A percentile compares a stretch with the other conserved stretches of the same genome.
These are phyloP conservation scores for Ascosphaera apis DNA, from an alignment of 2,329 filamentous ascomycete species.

Conservation along the genomic window DNA sequence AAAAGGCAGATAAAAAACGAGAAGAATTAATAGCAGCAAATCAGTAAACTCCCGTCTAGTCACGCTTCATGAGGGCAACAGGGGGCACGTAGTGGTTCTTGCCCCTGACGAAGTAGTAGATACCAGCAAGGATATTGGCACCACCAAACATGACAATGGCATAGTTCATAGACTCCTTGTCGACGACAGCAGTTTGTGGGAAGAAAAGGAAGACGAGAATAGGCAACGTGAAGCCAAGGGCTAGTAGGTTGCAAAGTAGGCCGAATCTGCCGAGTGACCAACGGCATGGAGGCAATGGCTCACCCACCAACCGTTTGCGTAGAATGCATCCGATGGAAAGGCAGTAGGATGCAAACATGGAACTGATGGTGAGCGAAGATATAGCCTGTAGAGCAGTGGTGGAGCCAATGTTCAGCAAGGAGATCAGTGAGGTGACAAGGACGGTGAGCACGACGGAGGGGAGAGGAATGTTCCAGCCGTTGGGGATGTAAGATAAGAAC, in stretches of 20 bases:
- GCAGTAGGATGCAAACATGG: slow-evolving; percentile 21
- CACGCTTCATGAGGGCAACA: slow-evolving; percentile 15
- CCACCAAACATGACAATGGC: slow-evolving; percentile 23
- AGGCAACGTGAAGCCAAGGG: slow-evolving; percentile 17
- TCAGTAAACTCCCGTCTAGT: slow-evolving; percentile 2
- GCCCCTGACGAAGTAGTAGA: slow-evolving; percentile 21
- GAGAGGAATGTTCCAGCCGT: slow-evolving; percentile 21
- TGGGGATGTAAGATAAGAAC: slow-evolving; percentile 17
- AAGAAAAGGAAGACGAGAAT: slow-evolving; percentile 25
- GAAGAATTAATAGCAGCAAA: slow-evolving; percentile 1
- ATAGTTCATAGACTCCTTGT: slow-evolving; percentile 24
- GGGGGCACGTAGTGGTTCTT: slow-evolving; percentile 19
- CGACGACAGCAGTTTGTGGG: slow-evolving; percentile 14
- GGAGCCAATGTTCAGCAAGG: slow-evolving; percentile 30
- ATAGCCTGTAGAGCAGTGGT: slow-evolving; percentile 21
- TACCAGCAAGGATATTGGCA: slow-evolving; percentile 19
- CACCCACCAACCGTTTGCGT: slow-evolving; percentile 18
- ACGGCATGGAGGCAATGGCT: slow-evolving; percentile 20
- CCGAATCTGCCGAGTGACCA: slow-evolving; percentile 25
- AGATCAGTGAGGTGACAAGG: slow-evolving; percentile 21
- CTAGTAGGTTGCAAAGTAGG: slow-evolving; percentile 19
- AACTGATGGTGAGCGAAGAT: slow-evolving; percentile 19
- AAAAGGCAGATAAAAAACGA: too few relatives aligned
- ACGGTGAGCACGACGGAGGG: slow-evolving; percentile 25
- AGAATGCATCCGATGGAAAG: slow-evolving; percentile 25